Evolutionary conservation across 73 alveolate species (phyloP).

Genomic region (Tetrahymena elliotti): DNA sequence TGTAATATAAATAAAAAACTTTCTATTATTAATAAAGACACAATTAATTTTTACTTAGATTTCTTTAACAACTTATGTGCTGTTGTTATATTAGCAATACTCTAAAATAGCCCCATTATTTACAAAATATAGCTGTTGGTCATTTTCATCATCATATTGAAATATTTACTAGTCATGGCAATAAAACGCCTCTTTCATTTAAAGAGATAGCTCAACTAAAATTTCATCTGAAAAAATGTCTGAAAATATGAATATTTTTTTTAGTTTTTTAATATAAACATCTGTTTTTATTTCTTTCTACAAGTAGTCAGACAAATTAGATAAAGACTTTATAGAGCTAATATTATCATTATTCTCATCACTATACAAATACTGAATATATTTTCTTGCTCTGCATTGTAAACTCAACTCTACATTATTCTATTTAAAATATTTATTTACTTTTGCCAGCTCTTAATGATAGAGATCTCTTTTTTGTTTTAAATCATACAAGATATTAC

Average conservation of each 20-base stretch:
- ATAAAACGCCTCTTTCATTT: not conserved
- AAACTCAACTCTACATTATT: not conserved
- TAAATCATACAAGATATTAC: not conserved
- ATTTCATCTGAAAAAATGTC: not conserved
- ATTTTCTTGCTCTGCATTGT: not conserved
- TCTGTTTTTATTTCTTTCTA: not conserved
- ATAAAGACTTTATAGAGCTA: not conserved
- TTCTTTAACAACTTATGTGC: not conserved
- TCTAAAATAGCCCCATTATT: not conserved
- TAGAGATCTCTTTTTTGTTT: not conserved
- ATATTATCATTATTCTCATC: not conserved
- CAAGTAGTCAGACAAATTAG: not conserved
- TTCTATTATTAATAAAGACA: no score
- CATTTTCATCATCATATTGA: not conserved
- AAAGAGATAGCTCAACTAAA: not conserved
- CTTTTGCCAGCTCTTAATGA: not conserved
- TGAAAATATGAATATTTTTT: not conserved
- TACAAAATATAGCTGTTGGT: not conserved
- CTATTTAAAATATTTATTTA: not conserved
- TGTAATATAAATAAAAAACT: not conserved
- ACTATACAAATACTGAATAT: not conserved
- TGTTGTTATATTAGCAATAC: not conserved
- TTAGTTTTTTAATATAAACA: not conserved
- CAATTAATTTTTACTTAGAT: not conserved
- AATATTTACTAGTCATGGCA: not conserved